phyloP scores from a whole-genome alignment of 345 rosid genomes.

The Salix viminalis region DNA sequence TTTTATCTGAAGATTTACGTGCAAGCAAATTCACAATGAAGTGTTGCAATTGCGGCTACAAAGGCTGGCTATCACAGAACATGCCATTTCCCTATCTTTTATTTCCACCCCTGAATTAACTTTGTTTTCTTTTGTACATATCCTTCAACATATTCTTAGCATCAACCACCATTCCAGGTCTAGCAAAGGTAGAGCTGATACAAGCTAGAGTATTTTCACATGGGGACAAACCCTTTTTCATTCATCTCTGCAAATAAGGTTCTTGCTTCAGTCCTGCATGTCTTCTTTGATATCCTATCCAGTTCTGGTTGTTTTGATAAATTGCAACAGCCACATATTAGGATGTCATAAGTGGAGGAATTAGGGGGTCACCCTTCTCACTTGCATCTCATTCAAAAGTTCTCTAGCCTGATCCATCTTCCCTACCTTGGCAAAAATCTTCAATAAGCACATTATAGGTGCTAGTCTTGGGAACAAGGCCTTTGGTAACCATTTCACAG shows the following conservation, averaged over 20 bases:
- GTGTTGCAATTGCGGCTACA: neutral
- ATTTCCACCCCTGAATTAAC: constrained; percentile 8
- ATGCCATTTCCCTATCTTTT: neutral
- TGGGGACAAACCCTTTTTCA: constrained; percentile 57
- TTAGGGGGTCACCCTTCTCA: constrained; percentile 56
- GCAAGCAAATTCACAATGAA: neutral
- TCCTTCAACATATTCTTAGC: constrained; percentile 49
- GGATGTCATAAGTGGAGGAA: constrained; percentile 65
- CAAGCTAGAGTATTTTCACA: constrained; percentile 50
- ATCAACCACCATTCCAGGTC: constrained; percentile 55
- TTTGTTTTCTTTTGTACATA: constrained; percentile 40
- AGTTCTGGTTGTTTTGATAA: constrained; percentile 47
- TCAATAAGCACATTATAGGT: constrained; percentile 72
- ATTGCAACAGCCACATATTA: constrained; percentile 67
- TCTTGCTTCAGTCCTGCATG: constrained; percentile 57
- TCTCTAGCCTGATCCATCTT: constrained; percentile 78
- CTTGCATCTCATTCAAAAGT: constrained; percentile 69
- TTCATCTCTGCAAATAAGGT: constrained; percentile 59
- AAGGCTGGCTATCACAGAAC: neutral
- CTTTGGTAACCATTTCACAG: constrained; percentile 72
- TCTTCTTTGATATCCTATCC: constrained; percentile 42
- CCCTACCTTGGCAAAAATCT: constrained; percentile 58
- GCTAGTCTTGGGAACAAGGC: constrained; percentile 67
- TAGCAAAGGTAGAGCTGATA: constrained; percentile 60
- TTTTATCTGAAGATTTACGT: neutral